Base-by-base conservation (phyloP, 176 grass and related monocot species). In the Triticum aestivum region DNA sequence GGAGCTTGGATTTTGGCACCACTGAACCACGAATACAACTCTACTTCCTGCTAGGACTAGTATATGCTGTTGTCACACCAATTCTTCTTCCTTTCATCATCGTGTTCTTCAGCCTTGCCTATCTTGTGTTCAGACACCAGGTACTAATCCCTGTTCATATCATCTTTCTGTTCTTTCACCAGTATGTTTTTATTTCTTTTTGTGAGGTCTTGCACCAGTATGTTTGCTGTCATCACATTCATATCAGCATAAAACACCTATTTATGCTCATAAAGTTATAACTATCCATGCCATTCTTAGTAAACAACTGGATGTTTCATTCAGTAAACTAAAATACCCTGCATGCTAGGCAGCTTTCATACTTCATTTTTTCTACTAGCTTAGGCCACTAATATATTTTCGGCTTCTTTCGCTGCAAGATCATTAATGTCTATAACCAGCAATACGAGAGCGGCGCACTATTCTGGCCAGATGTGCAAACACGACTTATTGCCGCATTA, bases 121-220 rank as follows among this genome's bases (percentile, higher is more conserved):
- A 94, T 86, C 81, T 98, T 78, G 96, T 98, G 41, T 98, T 98
- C 82, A 93, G 96, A 85, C 96, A 98, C 68, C 96, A 98, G 93
- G 96, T 98, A 95, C 20, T 30, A 85, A 18, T 41, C 38, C 37
- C 30, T 77, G 68, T 54, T 89, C 39, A 84, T 17, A 64, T 84
- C 21, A 45, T 34, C 51, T 70, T 82, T 68, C 3, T 78, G 34
- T 68, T 78, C 32, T 17, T 15, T 58, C 47, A 85, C 33, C 51
- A 81, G 18, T 58, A 12, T 80, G 30, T 65, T 52, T 54, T 76
- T 54, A 26, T 54, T 75, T 15, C 64, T 52, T 82, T 49, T 6
- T 85, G n/a, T 56, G 15, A 75, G 44, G 24, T 77, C 45, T 3
- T 15, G 26, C 14, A 75, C 44, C 26, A 85, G 32, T 58, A 18